A percentile compares a stretch with the other conserved stretches of the same genome.
Evolutionary conservation across 179 eudicot species (phyloP).

Genomic region (Patellifolia procumbens): DNA sequence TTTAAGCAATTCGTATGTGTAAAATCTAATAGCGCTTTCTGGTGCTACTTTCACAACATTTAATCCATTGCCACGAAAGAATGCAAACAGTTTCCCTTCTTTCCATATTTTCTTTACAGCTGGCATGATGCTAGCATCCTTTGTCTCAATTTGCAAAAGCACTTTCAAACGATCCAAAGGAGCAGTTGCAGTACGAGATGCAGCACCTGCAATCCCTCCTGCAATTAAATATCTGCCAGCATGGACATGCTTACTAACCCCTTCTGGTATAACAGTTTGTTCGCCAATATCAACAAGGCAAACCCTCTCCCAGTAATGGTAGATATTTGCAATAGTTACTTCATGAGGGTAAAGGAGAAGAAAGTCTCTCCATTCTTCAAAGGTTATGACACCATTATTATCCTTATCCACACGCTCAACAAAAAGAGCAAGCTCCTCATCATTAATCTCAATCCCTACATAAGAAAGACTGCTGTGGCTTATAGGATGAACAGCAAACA

Average conservation of each 20-base stretch:
- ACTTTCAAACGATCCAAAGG: slow-evolving; percentile 94
- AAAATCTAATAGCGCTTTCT: slow-evolving; percentile 89
- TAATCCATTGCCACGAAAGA: slow-evolving; percentile 90
- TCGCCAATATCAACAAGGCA: slow-evolving; percentile 95
- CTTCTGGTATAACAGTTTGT: slow-evolving; percentile 87
- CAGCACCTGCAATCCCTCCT: slow-evolving; percentile 93
- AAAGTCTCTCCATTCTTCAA: slow-evolving; percentile 97
- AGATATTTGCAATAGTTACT: slow-evolving; percentile 86
- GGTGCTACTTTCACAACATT: slow-evolving; percentile 92
- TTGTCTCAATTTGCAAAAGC: slow-evolving; percentile 69
- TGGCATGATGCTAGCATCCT: slow-evolving; percentile 51
- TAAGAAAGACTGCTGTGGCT: slow-evolving; percentile 73
- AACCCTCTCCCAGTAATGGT: slow-evolving; percentile 87
- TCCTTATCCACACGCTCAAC: slow-evolving; percentile 95
- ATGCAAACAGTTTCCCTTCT: slow-evolving; percentile 73
- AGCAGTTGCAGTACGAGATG: slow-evolving; percentile 96
- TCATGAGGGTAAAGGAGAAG: slow-evolving; percentile 90
- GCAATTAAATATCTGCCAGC: slow-evolving; percentile 83
- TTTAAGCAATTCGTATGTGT: slow-evolving; percentile 81
- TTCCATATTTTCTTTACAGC: slow-evolving; percentile 72
- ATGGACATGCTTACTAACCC: slow-evolving; percentile 80
- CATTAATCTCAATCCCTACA: slow-evolving; percentile 89
- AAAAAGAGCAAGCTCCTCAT: slow-evolving; percentile 86
- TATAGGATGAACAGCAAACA: slow-evolving; percentile 62
- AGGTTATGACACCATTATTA: slow-evolving; percentile 89